Base-by-base conservation (phyloP, 116 monocot genomes). In the Papilionanthe hybrid region DNA sequence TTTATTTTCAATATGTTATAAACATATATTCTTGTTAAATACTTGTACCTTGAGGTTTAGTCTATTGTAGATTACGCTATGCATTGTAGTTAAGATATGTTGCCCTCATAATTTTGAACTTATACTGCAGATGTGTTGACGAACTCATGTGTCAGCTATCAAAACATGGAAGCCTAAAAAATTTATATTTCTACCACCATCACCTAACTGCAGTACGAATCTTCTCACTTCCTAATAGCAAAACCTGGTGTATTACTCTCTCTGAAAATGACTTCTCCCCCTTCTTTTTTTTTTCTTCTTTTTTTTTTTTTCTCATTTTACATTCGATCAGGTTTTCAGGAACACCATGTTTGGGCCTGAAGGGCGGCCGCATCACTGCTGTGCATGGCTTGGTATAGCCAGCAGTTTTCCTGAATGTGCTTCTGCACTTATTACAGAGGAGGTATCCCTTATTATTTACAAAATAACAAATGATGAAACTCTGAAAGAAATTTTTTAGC, bases 281-380 rank as follows among this genome's bases (percentile, higher is more conserved):
- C 27, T 29, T 32, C 28, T 11, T 22, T n/a, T n/a, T n/a, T n/a
- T n/a, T n/a, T n/a, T n/a, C n/a, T n/a, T n/a, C n/a, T n/a, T n/a
- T n/a, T n/a, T n/a, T n/a, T n/a, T n/a, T n/a, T n/a, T n/a, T n/a
- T n/a, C n/a, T n/a, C n/a, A n/a, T n/a, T 47, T 75, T 10, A 29
- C 9, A 73, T 73, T 74, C 45, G 27, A 79, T 76, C 91, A 98
- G 97, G 97, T 94, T 20, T 98, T 98, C 55, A 90, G 94, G 80
- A 98, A 94, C 82, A 98, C 97, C 53, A 98, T 98, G 94, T 98
- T 98, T 87, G 97, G 97, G 79, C 97, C 97, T 10, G 94, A 98
- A 86, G 97, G 97, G 56, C 94, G 87, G 32, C 94, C 97, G 78
- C 93, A 98, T 28, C 97, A 98, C 80, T 98, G 94, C 79, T 94